Conservation (phyloP, 768 basidiomycete species). For the Tephrocybe sp. region DNA sequence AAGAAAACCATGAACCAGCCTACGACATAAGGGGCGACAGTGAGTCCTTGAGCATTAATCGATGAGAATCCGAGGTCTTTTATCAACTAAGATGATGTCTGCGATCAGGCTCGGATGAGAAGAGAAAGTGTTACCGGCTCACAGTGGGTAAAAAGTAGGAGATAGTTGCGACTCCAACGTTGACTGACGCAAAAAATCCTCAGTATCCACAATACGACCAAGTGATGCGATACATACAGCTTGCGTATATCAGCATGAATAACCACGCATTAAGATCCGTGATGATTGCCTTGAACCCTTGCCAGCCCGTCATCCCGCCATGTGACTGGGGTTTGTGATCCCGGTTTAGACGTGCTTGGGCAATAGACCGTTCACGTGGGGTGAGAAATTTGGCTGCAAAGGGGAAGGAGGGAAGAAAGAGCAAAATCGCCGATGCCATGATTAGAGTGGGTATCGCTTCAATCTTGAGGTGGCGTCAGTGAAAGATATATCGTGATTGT, state of each 20-base stretch:
- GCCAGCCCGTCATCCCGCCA: slow-evolving; percentile 57
- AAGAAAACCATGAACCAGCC: slow-evolving; percentile 58
- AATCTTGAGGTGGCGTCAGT: no score
- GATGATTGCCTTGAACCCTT: slow-evolving; percentile 53
- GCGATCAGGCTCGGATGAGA: neutral
- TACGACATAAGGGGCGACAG: slow-evolving; percentile 55
- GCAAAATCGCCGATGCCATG: slow-evolving; percentile 48
- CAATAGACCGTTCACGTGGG: slow-evolving; percentile 53
- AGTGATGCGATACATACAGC: slow-evolving; percentile 35
- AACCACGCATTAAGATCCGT: slow-evolving; percentile 52
- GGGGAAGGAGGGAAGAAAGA: slow-evolving; percentile 57
- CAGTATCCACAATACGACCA: neutral
- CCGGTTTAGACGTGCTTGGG: slow-evolving; percentile 53
- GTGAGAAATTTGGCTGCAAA: slow-evolving; percentile 54
- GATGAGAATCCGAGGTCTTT: slow-evolving; percentile 55
- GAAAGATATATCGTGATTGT: no score
- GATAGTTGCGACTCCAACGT: slow-evolving; percentile 55
- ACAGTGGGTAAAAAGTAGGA: slow-evolving; percentile 59
- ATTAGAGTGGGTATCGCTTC: slow-evolving; percentile 57
- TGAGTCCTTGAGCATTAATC: slow-evolving; percentile 57
- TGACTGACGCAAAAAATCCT: slow-evolving; percentile 35
- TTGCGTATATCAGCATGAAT: slow-evolving; percentile 51
- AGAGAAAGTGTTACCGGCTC: slow-evolving; percentile 10
- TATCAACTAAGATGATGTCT: slow-evolving; percentile 39
- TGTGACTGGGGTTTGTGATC: slow-evolving; percentile 60